Percentiles rank a stretch among this genome's conserved stretches.
Evolutionary conservation across 2,329 filamentous ascomycete genomes (phyloP).

Genomic region (Cladosporium sp.): DNA sequence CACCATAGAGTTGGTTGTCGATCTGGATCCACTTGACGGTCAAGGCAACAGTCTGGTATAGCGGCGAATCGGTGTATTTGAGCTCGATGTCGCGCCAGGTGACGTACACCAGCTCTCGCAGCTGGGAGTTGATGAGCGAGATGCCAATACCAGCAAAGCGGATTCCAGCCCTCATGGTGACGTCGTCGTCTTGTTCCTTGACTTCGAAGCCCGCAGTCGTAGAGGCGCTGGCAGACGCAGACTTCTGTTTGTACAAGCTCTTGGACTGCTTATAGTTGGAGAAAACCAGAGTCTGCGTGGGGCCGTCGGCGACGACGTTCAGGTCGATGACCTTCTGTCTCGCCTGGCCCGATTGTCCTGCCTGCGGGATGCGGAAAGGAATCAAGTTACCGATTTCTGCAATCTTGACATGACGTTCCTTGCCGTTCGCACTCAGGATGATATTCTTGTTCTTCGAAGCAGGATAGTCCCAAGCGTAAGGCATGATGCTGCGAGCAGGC

Average conservation of each 20-base stretch:
- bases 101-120: slow-evolving; percentile 87
- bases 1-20: slow-evolving; percentile 96
- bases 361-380: slow-evolving; percentile 79
- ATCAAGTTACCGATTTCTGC: slow-evolving; percentile 95
- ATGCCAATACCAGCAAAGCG: slow-evolving; percentile 85
- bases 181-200: slow-evolving; percentile 80
- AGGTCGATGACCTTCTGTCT: slow-evolving; percentile 88
- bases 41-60: slow-evolving; percentile 86
- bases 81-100: slow-evolving; percentile 88
- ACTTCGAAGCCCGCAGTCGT: slow-evolving; percentile 77
- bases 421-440: slow-evolving; percentile 69
- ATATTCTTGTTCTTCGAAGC: slow-evolving; percentile 95
- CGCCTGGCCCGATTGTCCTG: slow-evolving; percentile 45
- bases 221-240: slow-evolving; percentile 49
- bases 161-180: slow-evolving; percentile 83
- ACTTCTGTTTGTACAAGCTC: slow-evolving; percentile 76
- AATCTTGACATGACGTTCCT: slow-evolving; percentile 86
- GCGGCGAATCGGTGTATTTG: slow-evolving; percentile 83
- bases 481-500: slow-evolving; percentile 95
- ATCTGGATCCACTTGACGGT: slow-evolving; percentile 98
- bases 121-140: slow-evolving; percentile 84
- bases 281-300: slow-evolving; percentile 87
- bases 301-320: slow-evolving; percentile 90
- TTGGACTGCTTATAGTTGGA: slow-evolving; percentile 91
- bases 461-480: slow-evolving; percentile 98